Conservation (phyloP, 331 rosid genomes). For the Acacia pycnantha region DNA sequence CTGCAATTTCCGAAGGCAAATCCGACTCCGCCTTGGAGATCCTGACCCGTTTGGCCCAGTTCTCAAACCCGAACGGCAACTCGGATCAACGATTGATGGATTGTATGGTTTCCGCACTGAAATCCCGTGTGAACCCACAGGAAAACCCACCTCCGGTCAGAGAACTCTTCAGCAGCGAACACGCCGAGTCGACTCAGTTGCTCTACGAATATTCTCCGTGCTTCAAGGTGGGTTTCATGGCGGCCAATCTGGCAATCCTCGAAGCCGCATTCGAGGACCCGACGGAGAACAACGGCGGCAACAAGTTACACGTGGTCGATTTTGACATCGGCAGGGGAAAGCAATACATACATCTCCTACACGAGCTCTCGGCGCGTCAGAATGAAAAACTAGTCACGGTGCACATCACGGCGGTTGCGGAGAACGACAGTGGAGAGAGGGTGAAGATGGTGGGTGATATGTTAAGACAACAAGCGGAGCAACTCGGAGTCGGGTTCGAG, state of each 20-base stretch:
- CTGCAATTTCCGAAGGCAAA: constrained; percentile 61
- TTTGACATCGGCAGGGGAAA: constrained; percentile 64
- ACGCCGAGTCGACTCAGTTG: constrained; percentile 55
- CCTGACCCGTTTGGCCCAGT: constrained; percentile 45
- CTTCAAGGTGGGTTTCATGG: constrained; percentile 51
- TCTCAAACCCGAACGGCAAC: constrained; percentile 31
- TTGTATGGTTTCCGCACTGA: constrained; percentile 54
- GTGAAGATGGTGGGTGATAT: constrained; percentile 23
- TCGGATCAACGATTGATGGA: constrained; percentile 49
- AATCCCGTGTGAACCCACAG: constrained; percentile 38
- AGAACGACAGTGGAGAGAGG: constrained; percentile 38
- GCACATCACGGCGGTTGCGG: constrained; percentile 49
- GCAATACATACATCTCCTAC: constrained; percentile 53
- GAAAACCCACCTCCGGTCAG: constrained; percentile 39
- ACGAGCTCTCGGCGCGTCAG: constrained; percentile 35
- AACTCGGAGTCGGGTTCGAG: constrained; percentile 34
- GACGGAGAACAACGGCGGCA: constrained; percentile 18
- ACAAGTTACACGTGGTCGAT: constrained; percentile 61
- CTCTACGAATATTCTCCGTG: constrained; percentile 55
- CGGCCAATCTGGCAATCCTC: constrained; percentile 64
- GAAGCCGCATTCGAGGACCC: constrained; percentile 55
- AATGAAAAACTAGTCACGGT: constrained; percentile 25
- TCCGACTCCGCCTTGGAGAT: constrained; percentile 53
- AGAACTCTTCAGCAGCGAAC: constrained; percentile 50
- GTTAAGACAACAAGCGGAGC: constrained; percentile 39